These are phyloP conservation scores for Erucastrum elatum DNA, from an alignment of 345 rosid species.

Conservation along the genomic window DNA sequence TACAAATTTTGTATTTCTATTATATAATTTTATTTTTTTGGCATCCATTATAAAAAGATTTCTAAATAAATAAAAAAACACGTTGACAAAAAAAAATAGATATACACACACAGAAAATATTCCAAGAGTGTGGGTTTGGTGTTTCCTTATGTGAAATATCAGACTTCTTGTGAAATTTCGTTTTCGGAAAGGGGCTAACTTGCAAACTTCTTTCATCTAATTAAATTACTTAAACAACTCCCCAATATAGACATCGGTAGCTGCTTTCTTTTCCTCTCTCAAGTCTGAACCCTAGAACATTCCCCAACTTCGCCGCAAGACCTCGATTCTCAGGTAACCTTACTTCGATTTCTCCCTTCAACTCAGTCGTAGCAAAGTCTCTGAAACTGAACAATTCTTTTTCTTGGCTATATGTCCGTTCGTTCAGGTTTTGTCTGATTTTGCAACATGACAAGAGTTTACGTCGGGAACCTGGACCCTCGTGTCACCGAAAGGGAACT, in stretches of 20 bases:
- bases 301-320: not conserved
- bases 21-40: no score
- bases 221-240: not conserved
- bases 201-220: not conserved
- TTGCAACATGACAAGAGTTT: conserved; percentile 67
- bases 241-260: no score
- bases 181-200: not conserved
- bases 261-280: conserved; percentile 8
- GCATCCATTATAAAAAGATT: not conserved
- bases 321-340: not conserved
- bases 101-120: not conserved
- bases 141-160: not conserved
- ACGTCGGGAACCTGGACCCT: conserved; percentile 73
- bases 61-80: not conserved
- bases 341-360: not conserved
- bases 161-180: not conserved
- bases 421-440: conserved; percentile 26
- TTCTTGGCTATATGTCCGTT: not conserved
- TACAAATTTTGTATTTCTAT: no score
- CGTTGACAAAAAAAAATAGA: no score
- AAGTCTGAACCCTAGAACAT: conserved; percentile 25
- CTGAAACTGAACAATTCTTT: not conserved
- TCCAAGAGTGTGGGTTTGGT: not conserved
- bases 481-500: conserved; percentile 70
- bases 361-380: not conserved